These are phyloP conservation scores for Asterophora lycoperdoides DNA, from an alignment of 768 basidiomycete genomes.

Conservation along the genomic window DNA sequence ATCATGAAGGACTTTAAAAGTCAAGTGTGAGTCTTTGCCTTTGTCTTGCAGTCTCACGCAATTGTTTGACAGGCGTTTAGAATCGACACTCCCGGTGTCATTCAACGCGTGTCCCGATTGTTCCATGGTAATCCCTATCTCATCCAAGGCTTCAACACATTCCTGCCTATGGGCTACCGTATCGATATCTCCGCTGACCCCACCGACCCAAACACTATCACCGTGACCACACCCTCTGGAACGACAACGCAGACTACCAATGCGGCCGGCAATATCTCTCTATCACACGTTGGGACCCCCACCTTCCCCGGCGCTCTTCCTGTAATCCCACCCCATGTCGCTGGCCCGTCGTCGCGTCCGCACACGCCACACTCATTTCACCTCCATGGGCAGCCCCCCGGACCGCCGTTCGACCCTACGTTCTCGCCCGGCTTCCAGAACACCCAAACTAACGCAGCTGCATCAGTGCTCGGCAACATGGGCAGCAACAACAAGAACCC, in stretches of 20 bases:
- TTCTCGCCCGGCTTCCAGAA: conserved; percentile 45
- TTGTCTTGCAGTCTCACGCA: neutral
- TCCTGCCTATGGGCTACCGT: conserved; percentile 89
- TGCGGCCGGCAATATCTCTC: conserved; percentile 25
- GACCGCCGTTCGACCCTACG: conserved; percentile 34
- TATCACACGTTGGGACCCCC: conserved; percentile 24
- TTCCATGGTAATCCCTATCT: conserved; percentile 88
- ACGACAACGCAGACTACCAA: conserved; percentile 64
- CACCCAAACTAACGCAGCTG: conserved; percentile 54
- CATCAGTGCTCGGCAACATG: conserved; percentile 61
- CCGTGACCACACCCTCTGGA: conserved; percentile 76
- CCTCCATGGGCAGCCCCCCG: conserved; percentile 25
- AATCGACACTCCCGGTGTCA: conserved; percentile 97
- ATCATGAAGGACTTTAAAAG: conserved; percentile 99
- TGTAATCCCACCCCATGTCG: conserved; percentile 26
- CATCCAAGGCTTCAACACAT: conserved; percentile 98
- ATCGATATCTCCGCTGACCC: conserved; percentile 82
- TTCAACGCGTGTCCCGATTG: conserved; percentile 87
- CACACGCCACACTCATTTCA: conserved; percentile 50
- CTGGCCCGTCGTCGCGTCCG: conserved; percentile 47
- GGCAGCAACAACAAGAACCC: conserved; percentile 46
- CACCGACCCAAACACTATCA: conserved; percentile 66
- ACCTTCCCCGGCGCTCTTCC: conserved; percentile 31
- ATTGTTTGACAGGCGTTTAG: conserved; percentile 37
- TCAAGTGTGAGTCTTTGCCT: conserved; percentile 62